Base-by-base conservation (phyloP, 2,329 filamentous ascomycete species). In the Phyllosticta citriasiana region DNA sequence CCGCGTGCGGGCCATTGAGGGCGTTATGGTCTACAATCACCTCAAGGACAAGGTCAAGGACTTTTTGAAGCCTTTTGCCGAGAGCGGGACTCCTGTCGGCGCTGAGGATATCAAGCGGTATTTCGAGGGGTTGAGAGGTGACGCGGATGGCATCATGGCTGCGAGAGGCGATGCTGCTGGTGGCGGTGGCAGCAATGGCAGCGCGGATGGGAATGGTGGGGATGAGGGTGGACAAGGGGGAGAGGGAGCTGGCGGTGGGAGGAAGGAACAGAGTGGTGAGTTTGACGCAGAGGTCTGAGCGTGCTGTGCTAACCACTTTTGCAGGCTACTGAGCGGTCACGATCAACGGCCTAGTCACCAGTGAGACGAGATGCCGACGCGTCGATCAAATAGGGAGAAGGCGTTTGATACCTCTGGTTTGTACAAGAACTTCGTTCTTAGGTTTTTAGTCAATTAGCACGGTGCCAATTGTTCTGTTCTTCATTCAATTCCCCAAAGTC, bases 11-110 rank as follows among this genome's bases (percentile, higher is more conserved):
- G 94, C 94, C 4, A 96, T 99, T 61, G 74, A 99, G 73, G 94
- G 94, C 16, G 93, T 96, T 54, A 97, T 97, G 91, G 93, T 92
- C 0, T 99, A 97, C 76, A 97, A 97, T 69, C 88, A 96, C 69
- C 82, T 99, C 63, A 94, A 95, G 71, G 92, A 97, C 70, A 92
- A 93, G 71, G 85, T 99, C n/a, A 96, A 93, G 79, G 87, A 87
- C 0, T 97, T 99, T 72, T 84, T 99, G 69, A 86, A 92, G 75
- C 88, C 95, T 53, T 99, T 96, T 72, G 94, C 94, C 0, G 91
- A 97, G 71, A 95, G 88, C 64, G 93, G 93, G 0, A 79, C 89
- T 73, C 86, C 89, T 0, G 92, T 99, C 24, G 87, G 91, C 1
- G 93, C 93, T 0, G 94, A 99, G 71, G 92, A 97, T 74, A 94